These are phyloP conservation scores for Aspergillus olivimuriae DNA, from an alignment of 495 filamentous ascomycete species.

Conservation along the genomic window DNA sequence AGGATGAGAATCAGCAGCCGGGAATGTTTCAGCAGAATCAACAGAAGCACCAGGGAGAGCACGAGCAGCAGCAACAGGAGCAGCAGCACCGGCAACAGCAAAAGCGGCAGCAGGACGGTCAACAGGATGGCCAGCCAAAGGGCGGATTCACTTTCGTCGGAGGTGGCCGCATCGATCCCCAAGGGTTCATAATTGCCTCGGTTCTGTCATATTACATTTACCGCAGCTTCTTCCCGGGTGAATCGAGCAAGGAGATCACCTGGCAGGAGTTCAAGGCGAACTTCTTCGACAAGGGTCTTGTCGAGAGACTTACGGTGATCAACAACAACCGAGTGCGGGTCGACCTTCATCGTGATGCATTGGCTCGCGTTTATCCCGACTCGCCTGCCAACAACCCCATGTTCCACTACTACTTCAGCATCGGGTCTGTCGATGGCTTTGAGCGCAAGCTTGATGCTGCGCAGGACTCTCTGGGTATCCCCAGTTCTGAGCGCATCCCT, in stretches of 20 bases:
- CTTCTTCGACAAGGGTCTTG: conserved; percentile 91
- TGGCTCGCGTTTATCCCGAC: conserved; percentile 72
- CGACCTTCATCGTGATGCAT: conserved; percentile 76
- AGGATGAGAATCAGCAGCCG: conserved; percentile 13
- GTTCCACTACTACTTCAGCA: conserved; percentile 89
- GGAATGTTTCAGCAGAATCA: conserved; percentile 19
- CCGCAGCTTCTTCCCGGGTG: conserved; percentile 55
- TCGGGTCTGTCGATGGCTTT: conserved; percentile 90
- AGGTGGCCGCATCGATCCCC: conserved; percentile 52
- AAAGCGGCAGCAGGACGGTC: conserved; percentile 30
- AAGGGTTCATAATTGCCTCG: conserved; percentile 46
- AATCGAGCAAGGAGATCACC: conserved; percentile 75
- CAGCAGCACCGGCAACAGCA: conserved; percentile 14
- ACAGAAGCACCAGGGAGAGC: no score
- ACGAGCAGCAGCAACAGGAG: no score
- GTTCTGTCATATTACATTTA: conserved; percentile 59
- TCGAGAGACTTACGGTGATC: conserved; percentile 83
- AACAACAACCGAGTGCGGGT: conserved; percentile 70
- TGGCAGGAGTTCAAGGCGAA: conserved; percentile 93
- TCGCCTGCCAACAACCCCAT: conserved; percentile 61
- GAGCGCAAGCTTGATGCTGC: conserved; percentile 82
- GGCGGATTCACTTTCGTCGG: conserved; percentile 26
- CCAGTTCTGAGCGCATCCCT: conserved; percentile 77
- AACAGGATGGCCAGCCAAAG: conserved; percentile 11
- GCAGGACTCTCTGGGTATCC: conserved; percentile 80